phyloP scores from a whole-genome alignment of 2,329 filamentous ascomycete species.

The Pseudopyricularia javanii region DNA sequence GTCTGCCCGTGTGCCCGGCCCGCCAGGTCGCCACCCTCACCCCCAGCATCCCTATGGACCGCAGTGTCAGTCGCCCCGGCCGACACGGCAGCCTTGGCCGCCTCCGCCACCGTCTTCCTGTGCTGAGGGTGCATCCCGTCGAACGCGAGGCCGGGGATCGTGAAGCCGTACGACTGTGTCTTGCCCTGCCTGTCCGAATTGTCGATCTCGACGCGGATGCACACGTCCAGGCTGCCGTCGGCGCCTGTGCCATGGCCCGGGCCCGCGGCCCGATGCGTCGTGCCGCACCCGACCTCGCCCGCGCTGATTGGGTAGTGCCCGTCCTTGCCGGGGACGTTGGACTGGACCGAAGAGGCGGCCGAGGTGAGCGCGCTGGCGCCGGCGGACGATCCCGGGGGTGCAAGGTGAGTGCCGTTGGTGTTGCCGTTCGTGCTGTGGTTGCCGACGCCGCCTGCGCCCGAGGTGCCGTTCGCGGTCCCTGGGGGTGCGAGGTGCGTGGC shows the following conservation, averaged over 20 bases:
- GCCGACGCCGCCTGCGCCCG: slow-evolving; percentile 3
- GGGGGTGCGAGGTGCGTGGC: slow-evolving; percentile 12
- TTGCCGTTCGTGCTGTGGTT: neutral
- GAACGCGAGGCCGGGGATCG: slow-evolving; percentile 57
- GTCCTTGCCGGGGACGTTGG: slow-evolving; percentile 34
- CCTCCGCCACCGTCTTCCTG: neutral
- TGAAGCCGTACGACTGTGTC: slow-evolving; percentile 73
- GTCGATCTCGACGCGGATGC: slow-evolving; percentile 76
- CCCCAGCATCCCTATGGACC: neutral
- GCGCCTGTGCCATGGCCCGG: slow-evolving; percentile 39
- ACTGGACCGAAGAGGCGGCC: slow-evolving; percentile 1
- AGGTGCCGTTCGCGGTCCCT: slow-evolving; percentile 6
- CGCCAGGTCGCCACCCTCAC: slow-evolving; percentile 1
- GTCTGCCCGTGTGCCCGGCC: neutral
- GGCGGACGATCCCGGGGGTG: slow-evolving; percentile 9
- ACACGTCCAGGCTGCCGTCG: slow-evolving; percentile 62
- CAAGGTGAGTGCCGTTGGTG: slow-evolving; percentile 1
- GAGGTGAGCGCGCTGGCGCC: slow-evolving; percentile 5
- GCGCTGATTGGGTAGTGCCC: slow-evolving; percentile 60
- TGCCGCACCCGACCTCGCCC: slow-evolving; percentile 71
- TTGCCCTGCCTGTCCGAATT: slow-evolving; percentile 69
- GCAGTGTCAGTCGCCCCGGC: neutral
- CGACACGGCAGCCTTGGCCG: neutral
- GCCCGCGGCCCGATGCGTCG: slow-evolving; percentile 61
- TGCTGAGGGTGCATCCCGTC: slow-evolving; percentile 7